Evolutionary conservation across 1,139 yeast genomes (phyloP).

Genomic region (Candida glucosophila): DNA sequence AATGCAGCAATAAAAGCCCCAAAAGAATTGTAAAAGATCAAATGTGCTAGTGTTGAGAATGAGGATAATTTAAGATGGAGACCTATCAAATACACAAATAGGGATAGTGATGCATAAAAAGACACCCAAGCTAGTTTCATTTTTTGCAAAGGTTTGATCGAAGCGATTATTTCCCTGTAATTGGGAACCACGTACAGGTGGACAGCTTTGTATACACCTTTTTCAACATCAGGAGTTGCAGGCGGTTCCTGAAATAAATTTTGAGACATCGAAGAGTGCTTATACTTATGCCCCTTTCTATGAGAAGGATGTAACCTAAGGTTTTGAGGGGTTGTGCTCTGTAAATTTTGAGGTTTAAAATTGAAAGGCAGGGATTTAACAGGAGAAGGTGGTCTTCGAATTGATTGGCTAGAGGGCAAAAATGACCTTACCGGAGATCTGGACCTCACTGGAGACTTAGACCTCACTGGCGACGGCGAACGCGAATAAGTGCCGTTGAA

Average conservation of each 20-base stretch:
- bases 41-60: slow-evolving; percentile 75
- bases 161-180: slow-evolving; percentile 47
- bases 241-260: slow-evolving; percentile 92
- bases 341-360: slow-evolving; percentile 35
- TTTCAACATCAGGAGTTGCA: slow-evolving; percentile 67
- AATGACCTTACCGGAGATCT: slow-evolving; percentile 26
- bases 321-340: slow-evolving; percentile 13
- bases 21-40: slow-evolving; percentile 78
- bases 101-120: slow-evolving; percentile 48
- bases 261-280: slow-evolving; percentile 96
- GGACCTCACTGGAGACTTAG: slow-evolving; percentile 25
- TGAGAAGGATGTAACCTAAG: slow-evolving; percentile 50
- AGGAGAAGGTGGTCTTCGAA: slow-evolving; percentile 22
- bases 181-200: slow-evolving; percentile 80
- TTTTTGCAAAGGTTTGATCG: slow-evolving; percentile 47
- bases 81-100: slow-evolving; percentile 54
- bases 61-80: slow-evolving; percentile 50
- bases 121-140: slow-evolving; percentile 57
- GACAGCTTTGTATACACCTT: no score
- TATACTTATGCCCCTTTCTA: slow-evolving; percentile 90
- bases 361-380: slow-evolving; percentile 33
- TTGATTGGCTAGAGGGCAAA: no score
- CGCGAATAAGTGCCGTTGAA: slow-evolving; percentile 23
- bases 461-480: slow-evolving; percentile 3
- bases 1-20: slow-evolving; percentile 64